Percentiles rank a stretch among this genome's conserved stretches.
These are phyloP conservation scores for Curvularia hawaiiensis DNA, from an alignment of 2,329 filamentous ascomycete genomes.

Conservation along the genomic window DNA sequence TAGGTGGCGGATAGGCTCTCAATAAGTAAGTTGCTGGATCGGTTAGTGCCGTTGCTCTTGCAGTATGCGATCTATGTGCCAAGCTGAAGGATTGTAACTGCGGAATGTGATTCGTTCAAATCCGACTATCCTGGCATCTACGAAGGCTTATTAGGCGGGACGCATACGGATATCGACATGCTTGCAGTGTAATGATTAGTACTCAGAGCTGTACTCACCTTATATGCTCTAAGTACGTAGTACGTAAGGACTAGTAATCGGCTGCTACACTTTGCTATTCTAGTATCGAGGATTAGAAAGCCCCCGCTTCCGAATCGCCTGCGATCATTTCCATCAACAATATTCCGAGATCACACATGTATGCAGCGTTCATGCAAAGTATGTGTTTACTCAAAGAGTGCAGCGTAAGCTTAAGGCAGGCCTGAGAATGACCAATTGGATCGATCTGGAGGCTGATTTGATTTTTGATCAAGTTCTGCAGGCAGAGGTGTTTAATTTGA, in stretches of 20 bases:
- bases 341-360: neutral
- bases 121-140: neutral
- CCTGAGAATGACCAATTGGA: too few species aligned
- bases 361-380: neutral
- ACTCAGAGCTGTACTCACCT: neutral
- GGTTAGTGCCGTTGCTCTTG: neutral
- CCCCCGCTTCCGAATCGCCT: neutral
- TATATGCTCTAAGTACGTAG: neutral
- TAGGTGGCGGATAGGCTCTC: neutral
- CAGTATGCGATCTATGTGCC: neutral
- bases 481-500: too few species aligned
- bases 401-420: neutral
- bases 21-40: neutral
- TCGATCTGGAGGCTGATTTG: too few species aligned
- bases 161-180: neutral
- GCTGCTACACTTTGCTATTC: neutral
- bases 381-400: neutral
- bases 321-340: neutral
- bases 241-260: neutral
- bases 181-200: neutral
- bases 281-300: neutral
- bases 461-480: too few species aligned
- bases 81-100: neutral
- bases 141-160: neutral
- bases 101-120: neutral